phyloP scores from a whole-genome alignment of 306 rosid species.

The Canavalia ensiformis region DNA sequence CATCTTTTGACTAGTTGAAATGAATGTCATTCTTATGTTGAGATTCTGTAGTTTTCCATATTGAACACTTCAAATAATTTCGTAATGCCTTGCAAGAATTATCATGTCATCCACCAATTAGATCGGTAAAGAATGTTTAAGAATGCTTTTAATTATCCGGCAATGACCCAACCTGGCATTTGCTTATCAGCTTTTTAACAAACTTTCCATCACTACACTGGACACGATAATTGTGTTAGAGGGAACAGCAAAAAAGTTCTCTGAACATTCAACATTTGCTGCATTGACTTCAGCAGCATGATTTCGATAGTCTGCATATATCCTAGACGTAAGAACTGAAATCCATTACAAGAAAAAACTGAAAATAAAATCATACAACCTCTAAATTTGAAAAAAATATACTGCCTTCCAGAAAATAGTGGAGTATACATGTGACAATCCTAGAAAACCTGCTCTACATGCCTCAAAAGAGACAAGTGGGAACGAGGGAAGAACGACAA shows the following conservation, averaged over 20 bases:
- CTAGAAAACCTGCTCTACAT: conserved; percentile 41
- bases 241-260: background rate
- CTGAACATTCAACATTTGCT: background rate
- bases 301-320: background rate
- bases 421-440: conserved; percentile 54
- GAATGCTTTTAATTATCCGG: background rate
- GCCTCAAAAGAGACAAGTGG: conserved; percentile 19
- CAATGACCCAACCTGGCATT: background rate
- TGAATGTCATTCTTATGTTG: background rate
- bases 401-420: conserved; percentile 41
- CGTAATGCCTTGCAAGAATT: background rate
- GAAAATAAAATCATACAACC: background rate
- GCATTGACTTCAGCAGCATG: background rate
- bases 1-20: background rate
- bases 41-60: background rate
- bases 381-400: conserved; percentile 27
- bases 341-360: background rate
- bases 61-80: background rate
- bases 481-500: background rate
- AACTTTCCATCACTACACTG: background rate
- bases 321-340: background rate
- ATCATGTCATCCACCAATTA: background rate
- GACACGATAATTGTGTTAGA: background rate
- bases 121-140: background rate
- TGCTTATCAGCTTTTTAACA: conserved; percentile 5